These are phyloP conservation scores for Lasiosphaeris hirsuta DNA, from an alignment of 495 filamentous ascomycete genomes.

Conservation along the genomic window DNA sequence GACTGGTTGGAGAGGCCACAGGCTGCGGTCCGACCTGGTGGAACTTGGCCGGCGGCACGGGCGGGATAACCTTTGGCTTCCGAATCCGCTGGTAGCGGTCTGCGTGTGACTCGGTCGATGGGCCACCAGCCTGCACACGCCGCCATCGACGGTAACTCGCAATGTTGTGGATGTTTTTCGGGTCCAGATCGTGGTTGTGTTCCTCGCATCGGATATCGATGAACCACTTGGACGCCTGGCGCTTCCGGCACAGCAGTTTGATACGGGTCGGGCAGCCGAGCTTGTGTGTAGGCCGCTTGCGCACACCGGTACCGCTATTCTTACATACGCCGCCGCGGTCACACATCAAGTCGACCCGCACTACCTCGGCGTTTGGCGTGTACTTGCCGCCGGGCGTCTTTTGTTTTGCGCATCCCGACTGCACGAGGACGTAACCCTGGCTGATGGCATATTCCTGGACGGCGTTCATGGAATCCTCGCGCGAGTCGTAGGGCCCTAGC, in stretches of 20 bases:
- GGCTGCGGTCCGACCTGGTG: constrained; percentile 16
- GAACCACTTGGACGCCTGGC: constrained; percentile 29
- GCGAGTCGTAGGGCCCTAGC: constrained; percentile 27
- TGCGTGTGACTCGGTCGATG: constrained; percentile 15
- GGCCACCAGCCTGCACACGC: constrained; percentile 17
- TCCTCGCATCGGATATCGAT: constrained; percentile 26
- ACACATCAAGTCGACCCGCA: constrained; percentile 30
- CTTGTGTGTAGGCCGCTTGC: constrained; percentile 23
- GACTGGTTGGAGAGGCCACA: constrained; percentile 15
- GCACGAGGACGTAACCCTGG: constrained; percentile 29
- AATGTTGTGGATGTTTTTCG: constrained; percentile 22
- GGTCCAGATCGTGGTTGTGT: constrained; percentile 31
- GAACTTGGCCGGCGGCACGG: constrained; percentile 21
- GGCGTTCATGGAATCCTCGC: constrained; percentile 13
- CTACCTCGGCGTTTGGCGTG: constrained; percentile 3
- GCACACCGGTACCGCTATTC: constrained; percentile 25
- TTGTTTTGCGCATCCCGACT: constrained; percentile 16
- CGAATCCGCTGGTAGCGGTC: constrained; percentile 19
- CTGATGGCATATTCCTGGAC: constrained; percentile 27
- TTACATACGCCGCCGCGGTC: constrained; percentile 26
- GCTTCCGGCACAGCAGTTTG: constrained; percentile 26
- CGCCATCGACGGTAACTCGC: constrained; percentile 28
- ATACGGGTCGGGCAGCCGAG: constrained; percentile 25
- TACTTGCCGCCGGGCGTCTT: constrained; percentile 17
- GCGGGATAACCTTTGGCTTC: constrained; percentile 11